phyloP scores from a whole-genome alignment of 345 rosid species.

The Eucalyptus brandiana region DNA sequence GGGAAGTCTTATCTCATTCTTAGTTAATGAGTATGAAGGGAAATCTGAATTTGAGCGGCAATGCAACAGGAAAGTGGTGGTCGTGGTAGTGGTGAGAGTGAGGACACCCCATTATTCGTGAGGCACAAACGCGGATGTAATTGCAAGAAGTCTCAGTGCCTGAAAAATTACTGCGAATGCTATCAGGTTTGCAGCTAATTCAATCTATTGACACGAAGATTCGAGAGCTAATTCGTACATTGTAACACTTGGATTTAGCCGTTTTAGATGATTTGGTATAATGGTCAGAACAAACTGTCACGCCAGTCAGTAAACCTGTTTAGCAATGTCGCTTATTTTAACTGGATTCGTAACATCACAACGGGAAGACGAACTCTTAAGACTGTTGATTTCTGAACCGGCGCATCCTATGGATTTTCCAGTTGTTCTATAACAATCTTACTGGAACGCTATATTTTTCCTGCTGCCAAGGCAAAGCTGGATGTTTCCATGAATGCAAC shows the following conservation, averaged over 20 bases:
- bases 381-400: not conserved
- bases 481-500: not conserved
- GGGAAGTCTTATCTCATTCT: not conserved
- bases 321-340: not conserved
- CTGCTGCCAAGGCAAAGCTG: not conserved
- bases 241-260: not conserved
- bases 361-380: not conserved
- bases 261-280: not conserved
- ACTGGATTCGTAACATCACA: not conserved
- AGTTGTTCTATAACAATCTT: not conserved
- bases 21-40: not conserved
- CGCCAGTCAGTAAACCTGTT: not conserved
- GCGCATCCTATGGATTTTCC: not conserved
- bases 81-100: constrained; percentile 6
- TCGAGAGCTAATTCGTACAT: not conserved
- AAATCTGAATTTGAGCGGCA: not conserved
- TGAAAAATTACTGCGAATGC: constrained; percentile 79
- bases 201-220: not conserved
- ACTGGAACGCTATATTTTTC: not conserved
- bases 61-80: not conserved
- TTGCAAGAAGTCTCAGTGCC: constrained; percentile 69
- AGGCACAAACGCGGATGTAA: constrained; percentile 83
- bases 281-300: not conserved
- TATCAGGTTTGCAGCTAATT: constrained; percentile 27
- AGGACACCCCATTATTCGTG: constrained; percentile 59